Conservation (phyloP, 176 grass and related monocot species). For the Zizania latifolia region DNA sequence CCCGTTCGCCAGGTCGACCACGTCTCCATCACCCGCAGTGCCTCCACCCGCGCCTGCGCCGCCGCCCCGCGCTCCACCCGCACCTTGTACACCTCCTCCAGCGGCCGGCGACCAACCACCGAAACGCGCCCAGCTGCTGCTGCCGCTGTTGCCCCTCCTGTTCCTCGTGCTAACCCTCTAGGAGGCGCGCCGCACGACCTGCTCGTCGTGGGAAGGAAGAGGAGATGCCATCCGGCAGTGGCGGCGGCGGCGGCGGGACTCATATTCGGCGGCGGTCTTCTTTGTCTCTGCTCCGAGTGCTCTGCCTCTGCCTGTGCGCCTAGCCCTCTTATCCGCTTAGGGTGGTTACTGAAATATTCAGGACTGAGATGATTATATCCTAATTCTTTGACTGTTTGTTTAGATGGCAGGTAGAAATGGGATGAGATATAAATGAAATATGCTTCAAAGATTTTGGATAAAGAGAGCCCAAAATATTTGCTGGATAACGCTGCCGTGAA, state of each 20-base stretch:
- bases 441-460: too few species aligned
- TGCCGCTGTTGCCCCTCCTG: neutral
- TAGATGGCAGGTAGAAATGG: too few species aligned
- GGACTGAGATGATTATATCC: too few species aligned
- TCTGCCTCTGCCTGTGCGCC: neutral
- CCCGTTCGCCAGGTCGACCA: slow-evolving; percentile 83
- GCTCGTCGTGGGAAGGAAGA: slow-evolving; percentile 15
- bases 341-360: too few species aligned
- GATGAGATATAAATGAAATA: too few species aligned
- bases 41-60: slow-evolving; percentile 47
- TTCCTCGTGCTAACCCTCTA: neutral
- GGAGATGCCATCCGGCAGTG: slow-evolving; percentile 15
- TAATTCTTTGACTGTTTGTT: too few species aligned
- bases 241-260: neutral
- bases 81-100: slow-evolving; percentile 85
- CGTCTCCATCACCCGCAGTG: slow-evolving; percentile 52
- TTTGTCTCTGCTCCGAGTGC: neutral
- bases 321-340: neutral
- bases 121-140: neutral
- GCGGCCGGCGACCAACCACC: slow-evolving; percentile 21
- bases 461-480: too few species aligned
- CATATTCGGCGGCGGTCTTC: neutral
- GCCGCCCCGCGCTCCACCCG: slow-evolving; percentile 64
- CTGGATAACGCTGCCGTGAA: too few species aligned
- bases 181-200: neutral